A percentile compares a stretch with the other conserved stretches of the same genome.
Conservation (phyloP, 2,329 filamentous ascomycete species). For the Aureobasidium sp. region DNA sequence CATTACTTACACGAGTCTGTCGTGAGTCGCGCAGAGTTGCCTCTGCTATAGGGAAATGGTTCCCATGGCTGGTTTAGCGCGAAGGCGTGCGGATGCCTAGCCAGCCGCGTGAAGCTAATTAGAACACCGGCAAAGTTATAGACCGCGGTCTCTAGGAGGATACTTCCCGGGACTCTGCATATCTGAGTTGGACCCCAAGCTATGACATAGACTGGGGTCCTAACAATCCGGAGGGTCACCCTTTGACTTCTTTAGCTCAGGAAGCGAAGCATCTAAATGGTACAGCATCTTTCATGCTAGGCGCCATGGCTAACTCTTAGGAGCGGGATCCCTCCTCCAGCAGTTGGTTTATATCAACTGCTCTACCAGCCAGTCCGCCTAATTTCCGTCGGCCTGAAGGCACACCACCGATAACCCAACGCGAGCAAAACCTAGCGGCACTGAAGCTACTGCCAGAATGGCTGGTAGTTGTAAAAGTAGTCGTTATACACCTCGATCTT, state of each 20-base stretch:
- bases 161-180: not conserved
- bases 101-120: not conserved
- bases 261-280: slow-evolving; percentile 1
- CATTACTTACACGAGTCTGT: slow-evolving; percentile 13
- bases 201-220: not conserved
- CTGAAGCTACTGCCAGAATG: slow-evolving; percentile 8
- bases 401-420: too few relatives aligned
- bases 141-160: slow-evolving; percentile 1
- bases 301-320: not conserved
- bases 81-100: not conserved
- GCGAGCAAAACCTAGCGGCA: not conserved
- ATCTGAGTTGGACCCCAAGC: not conserved
- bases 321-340: not conserved
- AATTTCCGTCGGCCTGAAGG: too few relatives aligned
- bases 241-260: slow-evolving; percentile 3
- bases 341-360: too few relatives aligned
- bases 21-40: slow-evolving; percentile 14
- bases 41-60: not conserved
- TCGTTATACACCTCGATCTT: slow-evolving; percentile 12
- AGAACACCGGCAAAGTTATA: not conserved
- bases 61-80: not conserved
- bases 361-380: too few relatives aligned
- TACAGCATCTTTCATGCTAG: slow-evolving; percentile 6
- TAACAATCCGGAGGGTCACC: not conserved
- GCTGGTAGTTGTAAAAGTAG: slow-evolving; percentile 12